A percentile compares a stretch with the other conserved stretches of the same genome.
Conservation (phyloP, 805 yeast genomes). For the Nakazawaea laoshanensis region DNA sequence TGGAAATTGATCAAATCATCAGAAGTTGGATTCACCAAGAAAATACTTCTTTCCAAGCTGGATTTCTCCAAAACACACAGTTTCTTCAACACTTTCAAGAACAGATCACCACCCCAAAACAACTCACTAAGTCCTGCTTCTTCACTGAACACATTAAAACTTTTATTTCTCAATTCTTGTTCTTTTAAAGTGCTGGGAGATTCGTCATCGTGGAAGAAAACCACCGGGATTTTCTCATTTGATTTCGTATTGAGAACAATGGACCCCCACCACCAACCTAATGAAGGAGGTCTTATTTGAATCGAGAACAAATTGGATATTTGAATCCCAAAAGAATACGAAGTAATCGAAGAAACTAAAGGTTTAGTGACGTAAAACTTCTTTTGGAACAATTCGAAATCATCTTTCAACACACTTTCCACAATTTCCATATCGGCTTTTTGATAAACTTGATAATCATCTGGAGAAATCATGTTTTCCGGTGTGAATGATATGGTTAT, state of each 20-base stretch:
- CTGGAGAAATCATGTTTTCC: conserved; percentile 29
- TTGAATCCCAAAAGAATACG: conserved; percentile 64
- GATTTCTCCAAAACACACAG: conserved; percentile 61
- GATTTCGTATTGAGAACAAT: conserved; percentile 62
- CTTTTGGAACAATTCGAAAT: neutral
- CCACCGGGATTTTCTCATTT: conserved; percentile 64
- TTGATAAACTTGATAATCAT: conserved; percentile 37
- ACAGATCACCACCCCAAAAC: conserved; percentile 90
- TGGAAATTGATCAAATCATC: conserved; percentile 55
- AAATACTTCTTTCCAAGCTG: conserved; percentile 61
- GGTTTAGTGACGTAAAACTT: conserved; percentile 40
- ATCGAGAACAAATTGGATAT: conserved; percentile 62
- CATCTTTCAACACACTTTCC: neutral
- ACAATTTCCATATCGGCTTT: conserved; percentile 35
- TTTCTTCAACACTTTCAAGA: conserved; percentile 44
- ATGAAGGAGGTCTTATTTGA: conserved; percentile 75
- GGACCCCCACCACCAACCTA: conserved; percentile 92
- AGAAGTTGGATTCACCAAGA: conserved; percentile 70
- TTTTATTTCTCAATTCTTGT: conserved; percentile 48
- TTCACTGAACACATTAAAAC: conserved; percentile 68
- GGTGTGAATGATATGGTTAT: conserved; percentile 64
- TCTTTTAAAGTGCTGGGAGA: conserved; percentile 64
- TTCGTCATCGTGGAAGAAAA: conserved; percentile 91
- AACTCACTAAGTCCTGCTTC: conserved; percentile 37
- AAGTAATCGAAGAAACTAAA: conserved; percentile 36